Evolutionary conservation across 768 basidiomycete species (phyloP), one percentile per base, ranked within the genome.

Genomic region (Podaxis mareebaensis): DNA sequence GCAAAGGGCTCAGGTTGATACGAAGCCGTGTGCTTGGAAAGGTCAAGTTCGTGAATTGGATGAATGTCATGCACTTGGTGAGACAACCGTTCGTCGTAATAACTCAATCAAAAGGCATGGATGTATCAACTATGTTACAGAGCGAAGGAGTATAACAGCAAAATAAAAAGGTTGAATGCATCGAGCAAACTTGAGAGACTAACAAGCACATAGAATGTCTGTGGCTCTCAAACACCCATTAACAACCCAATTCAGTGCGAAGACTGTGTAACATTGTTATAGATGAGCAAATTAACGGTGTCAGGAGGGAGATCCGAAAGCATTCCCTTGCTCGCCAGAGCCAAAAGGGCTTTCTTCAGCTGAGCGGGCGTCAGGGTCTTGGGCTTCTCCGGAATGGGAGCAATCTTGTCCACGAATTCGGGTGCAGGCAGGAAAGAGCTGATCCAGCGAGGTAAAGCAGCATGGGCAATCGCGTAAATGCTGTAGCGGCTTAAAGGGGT

Each of bases 291-390:
- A 78, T 95, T 94, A 46, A 83, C 77, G 3, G 91, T 89, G 53
- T 82, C 74, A 0, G 66, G 59, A 2, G 85, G 85, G 22, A 87
- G 76, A 10, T 83, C 79, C 0, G 61, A 28, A 11, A 97, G 77
- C 17, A 82, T 48, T 56, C 75, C 83, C 53, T 71, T 69, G 60
- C 80, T 89, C 12, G 90, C 75, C 4, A 98, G 79, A 1, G 73
- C 76, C 33, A 92, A 44, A 33, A 99, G 67, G 5, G 91, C 90
- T 63, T 82, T 77, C 88, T 93, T 97, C 65, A 99, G 78, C 74
- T 91, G 85, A 36, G 75, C 70, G 5, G 96, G 91, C 3, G 85
- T 84, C 22, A 96, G 69, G 46, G 73, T 73, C 69, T 72, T 67
- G 12, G 74, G 74, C n/a, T 70, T 71, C 56, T 68, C 70, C 15